Conservation (phyloP, 805 yeast genomes). For the Starmerella lactis-condensi region DNA sequence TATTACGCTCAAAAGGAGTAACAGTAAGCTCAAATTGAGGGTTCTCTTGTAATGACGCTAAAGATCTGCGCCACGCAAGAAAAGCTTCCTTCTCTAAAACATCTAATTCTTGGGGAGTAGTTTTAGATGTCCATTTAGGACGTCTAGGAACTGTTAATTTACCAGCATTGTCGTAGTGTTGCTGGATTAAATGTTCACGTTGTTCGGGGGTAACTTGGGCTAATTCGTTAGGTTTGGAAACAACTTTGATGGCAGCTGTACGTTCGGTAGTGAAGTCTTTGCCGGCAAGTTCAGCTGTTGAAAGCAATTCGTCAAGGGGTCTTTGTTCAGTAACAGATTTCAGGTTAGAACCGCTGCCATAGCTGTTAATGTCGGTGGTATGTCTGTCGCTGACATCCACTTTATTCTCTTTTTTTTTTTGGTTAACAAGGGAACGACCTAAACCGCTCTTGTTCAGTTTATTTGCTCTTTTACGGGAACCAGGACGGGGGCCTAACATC, state of each 20-base stretch:
- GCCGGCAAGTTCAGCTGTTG: constrained; percentile 89
- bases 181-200: constrained; percentile 37
- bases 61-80: constrained; percentile 79
- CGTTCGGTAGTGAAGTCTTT: constrained; percentile 91
- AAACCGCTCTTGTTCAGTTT: constrained; percentile 51
- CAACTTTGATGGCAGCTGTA: constrained; percentile 62
- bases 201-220: constrained; percentile 44
- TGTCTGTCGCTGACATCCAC: constrained; percentile 72
- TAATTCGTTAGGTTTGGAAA: constrained; percentile 38
- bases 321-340: constrained; percentile 90
- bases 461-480: constrained; percentile 49
- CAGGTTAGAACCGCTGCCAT: constrained; percentile 53
- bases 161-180: constrained; percentile 34
- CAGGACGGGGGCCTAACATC: constrained; percentile 72
- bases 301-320: constrained; percentile 81
- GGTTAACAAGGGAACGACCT: constrained; percentile 67
- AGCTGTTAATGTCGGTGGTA: constrained; percentile 53
- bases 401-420: constrained; percentile 31
- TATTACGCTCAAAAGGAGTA: constrained; percentile 91
- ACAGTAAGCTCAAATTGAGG: constrained; percentile 50
- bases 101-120: constrained; percentile 60
- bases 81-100: constrained; percentile 79
- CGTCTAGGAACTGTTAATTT: constrained; percentile 79
- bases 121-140: constrained; percentile 64
- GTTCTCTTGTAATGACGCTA: constrained; percentile 69